Evolutionary conservation across 768 basidiomycete species (phyloP).

Genomic region (Rhodosporidiobolus odoratus): DNA sequence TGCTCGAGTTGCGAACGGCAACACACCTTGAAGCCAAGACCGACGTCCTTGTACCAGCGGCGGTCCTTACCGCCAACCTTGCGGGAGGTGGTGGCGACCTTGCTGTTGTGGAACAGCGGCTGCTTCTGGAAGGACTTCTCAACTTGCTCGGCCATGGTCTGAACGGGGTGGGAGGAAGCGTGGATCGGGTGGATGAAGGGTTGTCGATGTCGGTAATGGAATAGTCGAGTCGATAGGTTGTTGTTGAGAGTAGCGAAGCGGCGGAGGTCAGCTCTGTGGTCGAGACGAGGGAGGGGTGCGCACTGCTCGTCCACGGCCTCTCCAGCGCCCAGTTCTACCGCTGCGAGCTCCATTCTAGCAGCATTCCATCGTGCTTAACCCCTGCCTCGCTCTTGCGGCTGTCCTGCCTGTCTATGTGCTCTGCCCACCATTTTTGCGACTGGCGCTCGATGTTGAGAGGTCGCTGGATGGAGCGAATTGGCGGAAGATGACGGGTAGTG

Average conservation of each 20-base stretch:
- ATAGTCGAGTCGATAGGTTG: background rate
- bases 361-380: background rate
- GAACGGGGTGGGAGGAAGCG: too few species aligned
- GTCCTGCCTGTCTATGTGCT: background rate
- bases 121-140: slow-evolving; percentile 99
- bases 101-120: slow-evolving; percentile 94
- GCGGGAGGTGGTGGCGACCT: slow-evolving; percentile 81
- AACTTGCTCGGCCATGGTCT: slow-evolving; percentile 59
- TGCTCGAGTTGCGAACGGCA: too few species aligned
- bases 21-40: slow-evolving; percentile 42
- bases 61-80: slow-evolving; percentile 90
- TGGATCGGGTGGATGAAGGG: background rate
- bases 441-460: background rate
- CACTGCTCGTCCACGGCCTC: background rate
- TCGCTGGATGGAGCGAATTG: background rate
- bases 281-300: background rate
- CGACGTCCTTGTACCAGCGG: slow-evolving; percentile 83
- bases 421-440: background rate
- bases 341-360: background rate
- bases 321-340: background rate
- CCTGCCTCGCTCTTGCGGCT: too few species aligned
- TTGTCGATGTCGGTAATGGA: background rate
- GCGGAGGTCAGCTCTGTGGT: background rate
- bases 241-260: background rate
- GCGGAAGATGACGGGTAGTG: background rate